These are phyloP conservation scores for Cantharellus anzutake DNA, from an alignment of 768 basidiomycete genomes.

Conservation along the genomic window DNA sequence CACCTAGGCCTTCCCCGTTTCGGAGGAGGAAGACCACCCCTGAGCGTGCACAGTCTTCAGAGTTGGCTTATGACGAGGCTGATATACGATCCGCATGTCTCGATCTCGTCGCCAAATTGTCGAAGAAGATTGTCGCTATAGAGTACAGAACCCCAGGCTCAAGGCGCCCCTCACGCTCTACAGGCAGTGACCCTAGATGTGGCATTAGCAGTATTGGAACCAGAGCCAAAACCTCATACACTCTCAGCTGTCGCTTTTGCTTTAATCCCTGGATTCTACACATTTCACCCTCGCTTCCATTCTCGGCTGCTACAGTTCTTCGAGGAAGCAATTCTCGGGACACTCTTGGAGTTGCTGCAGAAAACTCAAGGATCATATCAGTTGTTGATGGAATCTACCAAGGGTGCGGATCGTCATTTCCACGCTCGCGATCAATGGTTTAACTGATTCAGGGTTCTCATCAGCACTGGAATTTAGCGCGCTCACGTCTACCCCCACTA, in stretches of 20 bases:
- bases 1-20: conserved; percentile 6
- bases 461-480: no score
- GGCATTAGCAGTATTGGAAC: conserved; percentile 38
- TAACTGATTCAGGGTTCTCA: no score
- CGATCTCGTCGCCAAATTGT: no score
- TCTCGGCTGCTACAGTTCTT: conserved; percentile 47
- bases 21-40: conserved; percentile 20
- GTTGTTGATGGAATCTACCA: no score
- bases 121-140: conserved; percentile 58
- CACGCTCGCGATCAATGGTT: no score
- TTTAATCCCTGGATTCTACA: conserved; percentile 54
- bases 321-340: conserved; percentile 38
- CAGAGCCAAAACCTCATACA: conserved; percentile 31
- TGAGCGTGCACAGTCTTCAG: no score
- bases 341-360: conserved; percentile 21
- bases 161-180: conserved; percentile 50
- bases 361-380: conserved; percentile 6
- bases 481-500: not conserved
- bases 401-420: no score
- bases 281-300: conserved; percentile 45
- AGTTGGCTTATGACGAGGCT: no score
- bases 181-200: conserved; percentile 55
- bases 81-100: no score
- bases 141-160: conserved; percentile 37
- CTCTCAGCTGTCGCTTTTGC: conserved; percentile 44